Base-by-base conservation (phyloP, 345 rosid species). In the Eucalyptus sp. region DNA sequence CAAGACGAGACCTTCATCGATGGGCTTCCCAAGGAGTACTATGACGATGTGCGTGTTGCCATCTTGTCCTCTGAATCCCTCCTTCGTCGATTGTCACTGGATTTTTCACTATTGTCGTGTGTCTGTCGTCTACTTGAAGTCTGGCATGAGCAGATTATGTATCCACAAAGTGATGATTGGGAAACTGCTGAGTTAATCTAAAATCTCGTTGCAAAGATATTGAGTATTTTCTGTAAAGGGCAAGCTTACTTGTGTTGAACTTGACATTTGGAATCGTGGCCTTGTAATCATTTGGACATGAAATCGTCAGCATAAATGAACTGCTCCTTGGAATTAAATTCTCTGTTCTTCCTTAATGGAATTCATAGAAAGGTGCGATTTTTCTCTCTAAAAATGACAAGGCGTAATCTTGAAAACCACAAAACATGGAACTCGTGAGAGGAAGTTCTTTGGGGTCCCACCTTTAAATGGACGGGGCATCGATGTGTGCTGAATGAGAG, bases 11-110 rank as follows among this genome's bases (percentile, higher is more conserved):
- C 91, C 6, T 94, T 96, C 79, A 90, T 95, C 29, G 96, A 97
- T 91, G 99, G 99, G 90, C 96, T 97, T 97, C 98, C 99, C 18
- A 92, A 92, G 86, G 99, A 97, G 94, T 97, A 95, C 91, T 96
- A 96, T 43, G 96, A 97, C 84, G 98, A 96, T 87, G 98, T 96
- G 91, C 50, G 94, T 87, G 29, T 56, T 24, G 29, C 29, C 89
- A 60, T 62, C 41, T 18, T 7, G n/a, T 24, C 50, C 0, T 15
- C 86, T 29, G 16, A 60, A 31, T 17, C n/a, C 50, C 86, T 43
- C 29, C 29, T 58, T 31, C 4, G 14, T 76, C 16, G 15, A 2
- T 76, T 16, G 0, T 20, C 48, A n/a, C 27, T 18, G 58, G 58
- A 52, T 18, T 52, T 0, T 18, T 52, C 25, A 18, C 25, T 52